These are phyloP conservation scores for Podospora fimiseda DNA, from an alignment of 495 filamentous ascomycete species.

Conservation along the genomic window DNA sequence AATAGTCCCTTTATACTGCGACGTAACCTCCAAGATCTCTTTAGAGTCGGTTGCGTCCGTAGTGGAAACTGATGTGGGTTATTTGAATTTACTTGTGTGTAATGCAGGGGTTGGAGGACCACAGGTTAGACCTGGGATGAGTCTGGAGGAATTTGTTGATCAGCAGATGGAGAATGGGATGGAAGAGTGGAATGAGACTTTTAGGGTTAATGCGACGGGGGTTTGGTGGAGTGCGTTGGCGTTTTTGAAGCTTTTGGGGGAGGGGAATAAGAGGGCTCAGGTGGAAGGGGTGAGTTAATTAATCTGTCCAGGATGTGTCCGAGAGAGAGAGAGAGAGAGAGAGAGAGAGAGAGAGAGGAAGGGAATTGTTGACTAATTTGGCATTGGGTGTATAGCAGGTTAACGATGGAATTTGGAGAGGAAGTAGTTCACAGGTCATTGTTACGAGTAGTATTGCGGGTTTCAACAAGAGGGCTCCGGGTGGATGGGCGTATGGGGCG, in stretches of 20 bases:
- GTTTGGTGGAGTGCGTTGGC: constrained; percentile 59
- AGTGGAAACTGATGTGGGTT: constrained; percentile 48
- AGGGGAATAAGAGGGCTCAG: constrained; percentile 48
- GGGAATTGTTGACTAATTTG: constrained; percentile 31
- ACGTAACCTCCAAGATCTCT: constrained; percentile 60
- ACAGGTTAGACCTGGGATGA: constrained; percentile 26
- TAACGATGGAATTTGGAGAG: neutral
- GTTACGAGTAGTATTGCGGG: constrained; percentile 57
- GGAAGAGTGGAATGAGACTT: constrained; percentile 53
- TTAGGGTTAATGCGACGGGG: constrained; percentile 53
- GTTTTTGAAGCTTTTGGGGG: constrained; percentile 56
- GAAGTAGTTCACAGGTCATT: constrained; percentile 51
- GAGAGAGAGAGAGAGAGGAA: neutral
- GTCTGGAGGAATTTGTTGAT: constrained; percentile 48
- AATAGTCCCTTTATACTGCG: constrained; percentile 54
- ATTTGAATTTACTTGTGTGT: constrained; percentile 59
- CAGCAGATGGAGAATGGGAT: constrained; percentile 44
- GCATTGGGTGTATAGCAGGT: neutral
- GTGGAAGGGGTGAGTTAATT: neutral
- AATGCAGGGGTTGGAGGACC: constrained; percentile 62
- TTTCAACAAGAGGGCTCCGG: constrained; percentile 49
- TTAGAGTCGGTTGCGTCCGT: constrained; percentile 46
- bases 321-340: neutral
- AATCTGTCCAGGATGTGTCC: too few species aligned
- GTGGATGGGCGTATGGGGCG: constrained; percentile 53